Conservation (phyloP, 352 stramenopile species). For the Phytophthora crassamura region DNA sequence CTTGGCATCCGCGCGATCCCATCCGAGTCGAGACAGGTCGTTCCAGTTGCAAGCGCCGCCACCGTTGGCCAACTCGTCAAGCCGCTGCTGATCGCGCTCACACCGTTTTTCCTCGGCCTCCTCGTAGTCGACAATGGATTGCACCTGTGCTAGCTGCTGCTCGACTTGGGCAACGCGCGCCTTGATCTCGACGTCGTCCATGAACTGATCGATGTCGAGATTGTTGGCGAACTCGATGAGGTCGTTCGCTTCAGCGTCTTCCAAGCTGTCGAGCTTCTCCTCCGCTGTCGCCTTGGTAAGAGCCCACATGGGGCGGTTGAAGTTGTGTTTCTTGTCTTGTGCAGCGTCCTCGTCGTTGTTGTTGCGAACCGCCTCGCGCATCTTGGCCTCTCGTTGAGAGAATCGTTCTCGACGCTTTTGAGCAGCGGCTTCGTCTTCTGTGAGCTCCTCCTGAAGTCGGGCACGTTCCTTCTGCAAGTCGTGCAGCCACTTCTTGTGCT, state of each 20-base stretch:
- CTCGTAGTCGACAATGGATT: conserved; percentile 83
- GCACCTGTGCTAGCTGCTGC: conserved; percentile 90
- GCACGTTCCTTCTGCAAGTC: conserved; percentile 93
- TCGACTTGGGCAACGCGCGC: conserved; percentile 86
- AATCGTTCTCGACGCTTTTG: conserved; percentile 80
- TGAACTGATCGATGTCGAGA: conserved; percentile 95
- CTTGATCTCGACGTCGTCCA: conserved; percentile 92
- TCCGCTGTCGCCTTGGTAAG: conserved; percentile 89
- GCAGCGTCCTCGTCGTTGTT: conserved; percentile 35
- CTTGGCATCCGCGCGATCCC: conserved; percentile 36
- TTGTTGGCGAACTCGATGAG: conserved; percentile 94
- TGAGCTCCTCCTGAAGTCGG: conserved; percentile 81
- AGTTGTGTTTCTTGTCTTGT: conserved; percentile 39
- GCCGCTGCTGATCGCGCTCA: conserved; percentile 78
- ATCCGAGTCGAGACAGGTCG: conserved; percentile 57
- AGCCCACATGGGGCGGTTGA: conserved; percentile 89
- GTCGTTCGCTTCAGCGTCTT: conserved; percentile 90
- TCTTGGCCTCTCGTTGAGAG: conserved; percentile 75
- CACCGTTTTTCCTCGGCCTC: conserved; percentile 84
- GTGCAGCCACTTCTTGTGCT: conserved; percentile 94
- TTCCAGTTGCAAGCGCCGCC: conserved; percentile 52
- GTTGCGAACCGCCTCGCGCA: conserved; percentile 66
- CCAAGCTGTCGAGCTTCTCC: conserved; percentile 71
- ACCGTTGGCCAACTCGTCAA: conserved; percentile 61
- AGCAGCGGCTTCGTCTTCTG: conserved; percentile 76